Base-by-base conservation (phyloP, 2,329 filamentous ascomycete species). In the Cytospora mali region DNA sequence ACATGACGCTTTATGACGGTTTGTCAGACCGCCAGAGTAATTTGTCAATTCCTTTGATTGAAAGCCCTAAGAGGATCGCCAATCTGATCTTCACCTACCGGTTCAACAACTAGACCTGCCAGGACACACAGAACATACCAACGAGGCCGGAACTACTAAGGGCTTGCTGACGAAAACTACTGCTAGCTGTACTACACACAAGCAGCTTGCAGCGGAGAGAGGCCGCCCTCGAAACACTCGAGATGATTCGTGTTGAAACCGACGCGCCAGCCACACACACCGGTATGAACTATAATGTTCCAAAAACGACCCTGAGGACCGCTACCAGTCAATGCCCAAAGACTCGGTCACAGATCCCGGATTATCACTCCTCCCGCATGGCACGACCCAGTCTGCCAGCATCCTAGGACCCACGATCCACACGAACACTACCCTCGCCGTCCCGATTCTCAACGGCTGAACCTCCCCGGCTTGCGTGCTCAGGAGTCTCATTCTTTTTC, bases 221-320 rank as follows among this genome's bases (percentile, higher is more conserved):
- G 48, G 6, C 49, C 35, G 11, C 18, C 49, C 23, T 31, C 56
- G 48, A 59, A 59, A 46, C 48, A 59, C 49, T 18, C n/a, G 27
- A 31, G 5, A 21, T 31, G 51, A 25, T 53, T 29, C 48, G 33
- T 39, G 16, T 46, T 53, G 48, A 53, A 52, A 42, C 56, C 29
- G 18, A 31, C n/a, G 46, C 6, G 14, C 13, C 29, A 6, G 56
- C 31, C 33, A 29, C 49, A 35, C 42, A n/a, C 27, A 53, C 21
- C 48, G 31, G 16, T 39, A 39, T 39, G n/a, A n/a, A 39, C n/a
- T 18, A n/a, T 7, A 18, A 39, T 4, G 35, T 39, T 18, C 35
- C n/a, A n/a, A n/a, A n/a, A n/a, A n/a, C n/a, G n/a, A n/a, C n/a
- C n/a, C n/a, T n/a, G n/a, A n/a, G n/a, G n/a, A n/a, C n/a, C n/a